phyloP scores from a whole-genome alignment of 2,329 filamentous ascomycete genomes.

The Microascus cirrosus region DNA sequence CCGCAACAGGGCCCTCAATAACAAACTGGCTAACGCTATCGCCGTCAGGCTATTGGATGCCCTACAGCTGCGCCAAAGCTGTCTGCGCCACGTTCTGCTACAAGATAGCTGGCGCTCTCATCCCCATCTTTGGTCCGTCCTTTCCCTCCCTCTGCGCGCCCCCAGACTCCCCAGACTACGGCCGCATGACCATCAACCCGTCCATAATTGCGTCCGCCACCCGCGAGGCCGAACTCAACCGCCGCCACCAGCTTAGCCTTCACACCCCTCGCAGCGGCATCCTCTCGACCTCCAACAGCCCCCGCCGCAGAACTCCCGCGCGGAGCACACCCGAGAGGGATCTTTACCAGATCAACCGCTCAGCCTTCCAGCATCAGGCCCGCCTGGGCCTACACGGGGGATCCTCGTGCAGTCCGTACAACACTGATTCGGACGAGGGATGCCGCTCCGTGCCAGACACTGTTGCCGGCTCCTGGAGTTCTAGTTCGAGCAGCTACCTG shows the following conservation, averaged over 20 bases:
- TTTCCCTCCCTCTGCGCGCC: conserved; percentile 65
- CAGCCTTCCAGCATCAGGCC: background rate
- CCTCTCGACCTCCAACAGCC: background rate
- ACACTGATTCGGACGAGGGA: conserved; percentile 28
- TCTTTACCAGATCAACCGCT: background rate
- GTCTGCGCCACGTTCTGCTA: conserved; percentile 86
- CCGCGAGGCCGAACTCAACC: conserved; percentile 32
- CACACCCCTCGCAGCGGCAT: conserved; percentile 1
- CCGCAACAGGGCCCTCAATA: conserved; percentile 4
- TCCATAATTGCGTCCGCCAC: conserved; percentile 42
- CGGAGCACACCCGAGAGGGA: conserved; percentile 2
- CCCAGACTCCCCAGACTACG: conserved; percentile 52
- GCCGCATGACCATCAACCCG: conserved; percentile 54
- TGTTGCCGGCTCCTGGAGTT: background rate
- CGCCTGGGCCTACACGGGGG: background rate
- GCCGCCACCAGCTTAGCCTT: conserved; percentile 16
- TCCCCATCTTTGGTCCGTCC: conserved; percentile 76
- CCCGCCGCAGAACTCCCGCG: background rate
- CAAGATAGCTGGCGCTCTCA: conserved; percentile 71
- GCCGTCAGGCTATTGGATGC: conserved; percentile 84
- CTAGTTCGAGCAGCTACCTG: background rate
- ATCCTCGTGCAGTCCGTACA: conserved; percentile 21
- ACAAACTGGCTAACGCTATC: background rate
- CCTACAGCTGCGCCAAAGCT: conserved; percentile 73
- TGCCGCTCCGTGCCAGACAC: conserved; percentile 6